Percentiles rank a stretch among this genome's conserved stretches.
Evolutionary conservation across 116 monocot genomes (phyloP).

Genomic region (Phalaenopsis hybrid): DNA sequence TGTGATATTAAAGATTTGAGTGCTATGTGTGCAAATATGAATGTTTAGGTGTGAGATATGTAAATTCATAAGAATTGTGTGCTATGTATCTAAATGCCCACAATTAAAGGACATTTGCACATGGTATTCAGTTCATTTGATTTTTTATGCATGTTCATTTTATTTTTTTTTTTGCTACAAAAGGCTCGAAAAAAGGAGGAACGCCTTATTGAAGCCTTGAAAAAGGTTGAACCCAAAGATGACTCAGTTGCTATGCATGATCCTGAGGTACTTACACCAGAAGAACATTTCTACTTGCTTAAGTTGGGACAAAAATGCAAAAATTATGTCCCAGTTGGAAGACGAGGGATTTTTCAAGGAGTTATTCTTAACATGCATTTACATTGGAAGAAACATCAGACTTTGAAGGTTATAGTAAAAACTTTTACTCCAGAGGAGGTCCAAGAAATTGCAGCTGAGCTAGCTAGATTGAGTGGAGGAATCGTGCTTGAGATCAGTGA

Average conservation of each 20-base stretch:
- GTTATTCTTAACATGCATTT: conserved; percentile 30
- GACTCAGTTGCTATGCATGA: conserved; percentile 64
- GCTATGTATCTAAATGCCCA: too few species aligned
- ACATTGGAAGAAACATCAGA: conserved; percentile 67
- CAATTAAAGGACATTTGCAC: not conserved
- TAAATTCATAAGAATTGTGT: too few species aligned
- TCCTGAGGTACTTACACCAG: conserved; percentile 90
- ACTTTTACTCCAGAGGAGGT: conserved; percentile 91
- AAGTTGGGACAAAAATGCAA: conserved; percentile 83
- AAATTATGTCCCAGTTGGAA: conserved; percentile 93
- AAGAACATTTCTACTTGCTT: conserved; percentile 91
- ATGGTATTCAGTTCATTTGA: not conserved
- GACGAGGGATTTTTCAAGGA: conserved; percentile 27
- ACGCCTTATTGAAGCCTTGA: conserved; percentile 55
- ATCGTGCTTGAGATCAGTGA: conserved; percentile 87
- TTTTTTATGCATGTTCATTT: not conserved
- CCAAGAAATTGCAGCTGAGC: conserved; percentile 69
- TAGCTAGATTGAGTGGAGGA: conserved; percentile 92
- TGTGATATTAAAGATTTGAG: too few species aligned
- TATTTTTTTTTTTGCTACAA: not conserved
- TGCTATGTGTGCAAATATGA: too few species aligned
- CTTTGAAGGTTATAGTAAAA: conserved; percentile 84
- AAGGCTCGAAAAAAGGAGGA: conserved; percentile 78
- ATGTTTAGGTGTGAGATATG: too few species aligned
- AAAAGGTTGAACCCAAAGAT: conserved; percentile 74